A percentile compares a stretch with the other conserved stretches of the same genome.
Evolutionary conservation across 176 grass and related monocot genomes (phyloP).

Genomic region (Bonia amplexicaulis): DNA sequence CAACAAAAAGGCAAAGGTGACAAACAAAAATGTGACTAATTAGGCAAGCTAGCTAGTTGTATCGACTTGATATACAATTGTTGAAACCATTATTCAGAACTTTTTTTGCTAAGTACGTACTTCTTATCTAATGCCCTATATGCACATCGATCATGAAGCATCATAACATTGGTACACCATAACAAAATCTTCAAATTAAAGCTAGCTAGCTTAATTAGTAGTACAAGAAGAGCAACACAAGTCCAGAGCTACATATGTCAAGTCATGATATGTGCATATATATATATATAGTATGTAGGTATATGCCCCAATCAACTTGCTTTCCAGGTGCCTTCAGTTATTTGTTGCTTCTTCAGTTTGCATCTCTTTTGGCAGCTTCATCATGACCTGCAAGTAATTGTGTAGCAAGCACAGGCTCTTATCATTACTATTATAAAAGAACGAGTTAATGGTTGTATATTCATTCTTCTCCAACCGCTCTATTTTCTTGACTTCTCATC

Average conservation of each 20-base stretch:
- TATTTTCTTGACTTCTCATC: too few species aligned
- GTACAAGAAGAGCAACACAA: constrained; percentile 2
- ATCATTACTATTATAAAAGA: too few species aligned
- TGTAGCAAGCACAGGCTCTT: neutral
- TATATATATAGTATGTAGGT: constrained; percentile 1
- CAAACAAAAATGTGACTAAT: neutral
- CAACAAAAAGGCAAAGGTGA: neutral
- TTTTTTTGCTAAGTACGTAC: neutral
- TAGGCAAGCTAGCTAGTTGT: too few species aligned
- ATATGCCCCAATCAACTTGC: neutral
- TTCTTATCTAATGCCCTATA: neutral
- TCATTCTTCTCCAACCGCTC: too few species aligned
- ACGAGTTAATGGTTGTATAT: too few species aligned
- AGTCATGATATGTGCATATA: neutral
- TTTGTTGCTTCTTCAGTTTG: constrained; percentile 28
- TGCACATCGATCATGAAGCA: constrained; percentile 12
- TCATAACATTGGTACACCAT: neutral
- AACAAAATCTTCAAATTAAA: neutral
- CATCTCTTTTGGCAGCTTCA: neutral
- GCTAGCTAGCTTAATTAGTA: constrained; percentile 13
- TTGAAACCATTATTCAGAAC: neutral
- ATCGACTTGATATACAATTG: neutral
- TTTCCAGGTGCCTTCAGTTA: constrained; percentile 6
- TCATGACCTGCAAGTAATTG: constrained; percentile 13
- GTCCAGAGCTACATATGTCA: neutral